Percentiles rank a stretch among this genome's conserved stretches.
These are phyloP conservation scores for Aspergillus cavernicola DNA, from an alignment of 495 filamentous ascomycete genomes.

Conservation along the genomic window DNA sequence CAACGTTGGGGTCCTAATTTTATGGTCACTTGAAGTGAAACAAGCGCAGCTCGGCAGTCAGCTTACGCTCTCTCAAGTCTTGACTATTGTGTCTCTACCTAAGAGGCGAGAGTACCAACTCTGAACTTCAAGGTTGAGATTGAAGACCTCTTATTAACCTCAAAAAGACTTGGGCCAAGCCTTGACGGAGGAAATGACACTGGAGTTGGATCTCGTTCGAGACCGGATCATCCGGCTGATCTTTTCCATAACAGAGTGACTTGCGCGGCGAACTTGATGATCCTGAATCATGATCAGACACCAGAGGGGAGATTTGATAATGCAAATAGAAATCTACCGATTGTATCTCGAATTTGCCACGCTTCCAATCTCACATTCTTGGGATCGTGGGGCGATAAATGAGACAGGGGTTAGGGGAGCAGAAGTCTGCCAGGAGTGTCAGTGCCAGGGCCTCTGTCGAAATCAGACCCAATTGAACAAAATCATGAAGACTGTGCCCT, in stretches of 20 bases:
- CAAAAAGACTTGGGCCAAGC: conserved; percentile 15
- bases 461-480: too few relatives aligned
- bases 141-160: background rate
- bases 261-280: background rate
- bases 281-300: background rate
- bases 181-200: conserved; percentile 2
- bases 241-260: background rate
- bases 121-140: too few relatives aligned
- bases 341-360: background rate
- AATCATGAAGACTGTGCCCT: too few relatives aligned
- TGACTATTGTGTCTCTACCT: too few relatives aligned
- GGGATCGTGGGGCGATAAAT: background rate
- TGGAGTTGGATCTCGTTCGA: conserved; percentile 1
- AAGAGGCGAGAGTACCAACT: background rate
- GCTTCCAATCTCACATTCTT: background rate
- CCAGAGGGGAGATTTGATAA: background rate
- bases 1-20: background rate
- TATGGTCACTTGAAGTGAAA: background rate
- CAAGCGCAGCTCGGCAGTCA: conserved; percentile 1
- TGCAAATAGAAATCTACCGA: background rate
- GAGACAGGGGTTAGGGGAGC: too few relatives aligned
- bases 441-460: too few relatives aligned
- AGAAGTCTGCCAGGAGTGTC: too few relatives aligned
- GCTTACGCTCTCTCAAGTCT: too few relatives aligned
- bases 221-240: conserved; percentile 8